Evolutionary conservation across 1,139 yeast genomes (phyloP), one percentile per base, ranked within the genome.

Genomic region (Maudiozyma humilis): DNA sequence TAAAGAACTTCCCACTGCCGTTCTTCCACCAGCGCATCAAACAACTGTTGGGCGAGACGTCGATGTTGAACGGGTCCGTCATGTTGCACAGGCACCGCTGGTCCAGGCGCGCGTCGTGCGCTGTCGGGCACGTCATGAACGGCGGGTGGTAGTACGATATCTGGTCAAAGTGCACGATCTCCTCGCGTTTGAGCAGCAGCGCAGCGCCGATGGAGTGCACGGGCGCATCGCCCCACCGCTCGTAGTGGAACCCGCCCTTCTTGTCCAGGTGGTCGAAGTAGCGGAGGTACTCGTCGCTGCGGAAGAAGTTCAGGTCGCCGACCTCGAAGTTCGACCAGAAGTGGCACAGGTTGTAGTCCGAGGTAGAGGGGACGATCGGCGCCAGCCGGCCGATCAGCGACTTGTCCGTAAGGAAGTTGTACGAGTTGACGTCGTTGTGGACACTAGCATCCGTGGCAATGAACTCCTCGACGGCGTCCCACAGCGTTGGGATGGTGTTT

Each of bases 221-320:
- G 0, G 98, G 97, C 0, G 97, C 97, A 66, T 91, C 98, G 3
- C 98, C 98, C 98, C 97, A 91, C 52, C 98, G 70, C 63, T 83
- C 93, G 59, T 87, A 87, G 62, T 84, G 84, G 57, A 89, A 88
- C 0, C 96, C 96, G 1, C 95, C 95, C 0, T 79, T 65, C 39
- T 68, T 50, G 57, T 87, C 93, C 44, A 89, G 68, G 60, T 71
- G 73, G 16, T 84, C 71, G 59, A 89, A 88, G 61, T 68, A 88
- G n/a, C 71, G 72, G 31, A 73, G 63, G 62, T 89, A 89, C 16
- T 71, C 76, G 43, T 82, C 75, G 42, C 88, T 73, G 48, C 96
- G 69, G 67, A 82, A 88, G 62, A 88, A 86, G 55, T 85, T 75
- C 51, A 89, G 70, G 59, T 79, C 79, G 0, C 81, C 96, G 50